These are phyloP conservation scores for Aschersonia sp. DNA, from an alignment of 2,329 filamentous ascomycete genomes.

Conservation along the genomic window DNA sequence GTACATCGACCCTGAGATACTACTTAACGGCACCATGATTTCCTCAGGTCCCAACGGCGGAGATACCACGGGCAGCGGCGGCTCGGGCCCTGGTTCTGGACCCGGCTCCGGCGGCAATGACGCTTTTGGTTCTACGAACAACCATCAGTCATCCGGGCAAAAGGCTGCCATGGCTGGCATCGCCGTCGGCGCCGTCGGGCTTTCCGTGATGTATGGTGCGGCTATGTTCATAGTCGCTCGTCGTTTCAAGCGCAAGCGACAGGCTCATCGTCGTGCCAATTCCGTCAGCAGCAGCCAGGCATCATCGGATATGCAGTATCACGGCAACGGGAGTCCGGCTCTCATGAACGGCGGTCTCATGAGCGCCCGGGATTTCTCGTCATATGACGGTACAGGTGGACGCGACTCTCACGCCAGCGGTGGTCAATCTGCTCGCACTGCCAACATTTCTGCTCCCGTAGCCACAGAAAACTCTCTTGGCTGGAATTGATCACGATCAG, in stretches of 20 bases:
- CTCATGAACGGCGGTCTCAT: conserved; percentile 58
- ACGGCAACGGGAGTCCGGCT: conserved; percentile 34
- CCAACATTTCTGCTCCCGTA: conserved; percentile 74
- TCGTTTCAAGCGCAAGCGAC: conserved; percentile 76
- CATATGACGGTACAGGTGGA: conserved; percentile 33
- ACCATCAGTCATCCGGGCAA: conserved; percentile 42
- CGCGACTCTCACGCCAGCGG: conserved; percentile 55
- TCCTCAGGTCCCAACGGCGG: conserved; percentile 19
- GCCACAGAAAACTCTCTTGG: conserved; percentile 90
- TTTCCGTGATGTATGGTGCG: conserved; percentile 77
- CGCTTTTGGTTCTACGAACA: conserved; percentile 25
- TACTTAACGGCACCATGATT: conserved; percentile 20
- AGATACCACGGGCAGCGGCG: conserved; percentile 7
- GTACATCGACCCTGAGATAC: conserved; percentile 72
- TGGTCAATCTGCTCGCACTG: conserved; percentile 36
- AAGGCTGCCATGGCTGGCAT: conserved; percentile 53
- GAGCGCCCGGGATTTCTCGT: conserved; percentile 36
- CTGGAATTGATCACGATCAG: conserved; percentile 55
- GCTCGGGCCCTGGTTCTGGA: conserved; percentile 13
- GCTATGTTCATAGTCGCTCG: conserved; percentile 91
- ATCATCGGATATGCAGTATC: conserved; percentile 39
- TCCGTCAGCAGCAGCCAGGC: conserved; percentile 43
- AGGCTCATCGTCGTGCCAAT: conserved; percentile 61
- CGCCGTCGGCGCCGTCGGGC: conserved; percentile 60
- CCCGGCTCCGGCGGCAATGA: conserved; percentile 21